Conservation (phyloP, 75 land plant genomes). For the Larix kaempferi region DNA sequence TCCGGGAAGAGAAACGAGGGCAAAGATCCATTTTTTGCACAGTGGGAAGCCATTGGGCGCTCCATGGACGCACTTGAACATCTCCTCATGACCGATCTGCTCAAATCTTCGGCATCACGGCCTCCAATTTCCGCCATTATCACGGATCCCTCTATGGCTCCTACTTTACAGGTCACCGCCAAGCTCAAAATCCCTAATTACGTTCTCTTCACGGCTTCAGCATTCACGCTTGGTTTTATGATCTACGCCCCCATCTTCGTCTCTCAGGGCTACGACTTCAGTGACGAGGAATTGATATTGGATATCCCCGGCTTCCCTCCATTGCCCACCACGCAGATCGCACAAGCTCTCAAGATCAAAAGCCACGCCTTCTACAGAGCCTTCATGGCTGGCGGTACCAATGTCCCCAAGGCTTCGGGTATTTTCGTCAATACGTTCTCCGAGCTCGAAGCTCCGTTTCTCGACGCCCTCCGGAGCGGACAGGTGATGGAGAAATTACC, state of each 20-base stretch:
- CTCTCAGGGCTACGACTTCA: background rate
- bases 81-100: background rate
- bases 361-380: background rate
- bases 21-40: conserved; percentile 35
- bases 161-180: background rate
- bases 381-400: background rate
- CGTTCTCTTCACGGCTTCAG: conserved; percentile 27
- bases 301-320: conserved; percentile 22
- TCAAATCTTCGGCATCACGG: background rate
- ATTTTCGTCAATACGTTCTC: conserved; percentile 51
- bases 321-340: background rate
- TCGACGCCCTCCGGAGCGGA: conserved; percentile 9
- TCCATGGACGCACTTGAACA: conserved; percentile 21
- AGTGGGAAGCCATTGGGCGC: conserved; percentile 23
- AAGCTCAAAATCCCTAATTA: conserved; percentile 16
- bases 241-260: background rate
- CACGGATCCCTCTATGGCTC: background rate
- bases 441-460: conserved; percentile 33
- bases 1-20: background rate
- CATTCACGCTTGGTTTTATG: conserved; percentile 15
- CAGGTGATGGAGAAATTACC: background rate
- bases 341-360: conserved; percentile 10
- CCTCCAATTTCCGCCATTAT: conserved; percentile 4
- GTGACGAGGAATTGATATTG: background rate
- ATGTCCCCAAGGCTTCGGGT: conserved; percentile 16